phyloP scores from a whole-genome alignment of 495 filamentous ascomycete species.

The Lichina pygmaea region DNA sequence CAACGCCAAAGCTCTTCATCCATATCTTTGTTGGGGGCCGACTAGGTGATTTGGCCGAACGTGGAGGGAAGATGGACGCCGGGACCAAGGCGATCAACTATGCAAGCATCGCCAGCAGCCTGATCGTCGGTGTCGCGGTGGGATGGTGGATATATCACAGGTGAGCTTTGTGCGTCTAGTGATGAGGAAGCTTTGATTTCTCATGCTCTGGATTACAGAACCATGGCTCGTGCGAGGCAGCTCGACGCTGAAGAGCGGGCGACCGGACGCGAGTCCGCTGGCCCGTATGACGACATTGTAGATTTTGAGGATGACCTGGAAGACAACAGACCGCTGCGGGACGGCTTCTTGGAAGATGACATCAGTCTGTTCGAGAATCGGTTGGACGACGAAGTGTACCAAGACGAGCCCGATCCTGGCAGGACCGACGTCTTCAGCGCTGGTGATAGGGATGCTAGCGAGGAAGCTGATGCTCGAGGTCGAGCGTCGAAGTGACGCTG shows the following conservation, averaged over 20 bases:
- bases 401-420: slow-evolving; percentile 4
- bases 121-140: slow-evolving; percentile 42
- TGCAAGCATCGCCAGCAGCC: slow-evolving; percentile 44
- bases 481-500: too few species aligned
- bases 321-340: slow-evolving; percentile 1
- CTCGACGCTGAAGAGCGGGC: slow-evolving; percentile 56
- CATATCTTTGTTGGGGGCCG: slow-evolving; percentile 74
- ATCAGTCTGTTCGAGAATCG: slow-evolving; percentile 1
- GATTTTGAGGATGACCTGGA: slow-evolving; percentile 15
- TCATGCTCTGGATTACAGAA: slow-evolving; percentile 16
- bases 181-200: slow-evolving; percentile 1
- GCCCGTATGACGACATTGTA: slow-evolving; percentile 4
- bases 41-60: slow-evolving; percentile 42
- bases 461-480: slow-evolving; percentile 5
- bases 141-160: slow-evolving; percentile 67
- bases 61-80: slow-evolving; percentile 30
- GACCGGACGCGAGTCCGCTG: slow-evolving; percentile 12
- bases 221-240: slow-evolving; percentile 57
- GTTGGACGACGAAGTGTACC: slow-evolving; percentile 4
- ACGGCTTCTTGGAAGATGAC: not conserved
- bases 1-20: slow-evolving; percentile 65
- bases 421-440: slow-evolving; percentile 6
- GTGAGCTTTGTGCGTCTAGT: slow-evolving; percentile 7
- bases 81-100: slow-evolving; percentile 55
- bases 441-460: slow-evolving; percentile 8